These are phyloP conservation scores for Rhodotorula sp. DNA, from an alignment of 1,284 basidiomycete species.

Conservation along the genomic window DNA sequence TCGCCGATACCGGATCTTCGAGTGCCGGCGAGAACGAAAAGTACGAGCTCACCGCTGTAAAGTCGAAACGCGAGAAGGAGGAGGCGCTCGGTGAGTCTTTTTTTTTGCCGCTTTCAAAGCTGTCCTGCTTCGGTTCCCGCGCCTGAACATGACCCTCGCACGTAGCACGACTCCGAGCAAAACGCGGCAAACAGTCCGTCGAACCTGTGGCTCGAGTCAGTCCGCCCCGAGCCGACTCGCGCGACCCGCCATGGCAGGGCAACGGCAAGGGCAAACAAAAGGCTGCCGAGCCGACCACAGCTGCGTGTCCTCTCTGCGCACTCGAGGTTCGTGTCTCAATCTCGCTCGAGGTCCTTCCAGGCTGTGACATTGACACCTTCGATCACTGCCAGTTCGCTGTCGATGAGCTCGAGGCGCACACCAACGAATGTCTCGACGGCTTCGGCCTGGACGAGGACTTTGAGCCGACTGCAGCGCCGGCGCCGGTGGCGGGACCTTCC, in stretches of 20 bases:
- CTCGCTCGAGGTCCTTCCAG: too few relatives aligned
- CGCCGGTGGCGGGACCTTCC: neutral
- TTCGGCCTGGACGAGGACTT: neutral
- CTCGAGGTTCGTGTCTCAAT: neutral
- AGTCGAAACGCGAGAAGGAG: constrained; percentile 19
- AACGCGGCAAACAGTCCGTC: neutral
- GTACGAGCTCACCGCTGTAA: constrained; percentile 25
- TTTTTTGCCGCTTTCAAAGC: too few relatives aligned
- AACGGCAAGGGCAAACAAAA: neutral
- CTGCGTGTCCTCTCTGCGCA: constrained; percentile 1
- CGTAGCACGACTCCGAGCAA: constrained; percentile 11
- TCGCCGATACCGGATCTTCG: neutral
- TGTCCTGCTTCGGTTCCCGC: neutral
- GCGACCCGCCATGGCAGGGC: neutral
- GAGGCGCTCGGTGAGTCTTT: constrained; percentile 18
- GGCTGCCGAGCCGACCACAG: neutral
- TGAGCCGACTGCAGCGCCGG: neutral
- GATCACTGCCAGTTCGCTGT: neutral
- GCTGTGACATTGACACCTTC: too few relatives aligned
- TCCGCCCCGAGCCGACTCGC: neutral
- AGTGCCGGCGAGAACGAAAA: neutral
- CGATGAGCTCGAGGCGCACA: neutral
- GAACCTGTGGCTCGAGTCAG: neutral
- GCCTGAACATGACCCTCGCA: neutral
- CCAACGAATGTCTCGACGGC: neutral